Base-by-base conservation (phyloP, 2,329 filamentous ascomycete species). In the Fusarium sp. region DNA sequence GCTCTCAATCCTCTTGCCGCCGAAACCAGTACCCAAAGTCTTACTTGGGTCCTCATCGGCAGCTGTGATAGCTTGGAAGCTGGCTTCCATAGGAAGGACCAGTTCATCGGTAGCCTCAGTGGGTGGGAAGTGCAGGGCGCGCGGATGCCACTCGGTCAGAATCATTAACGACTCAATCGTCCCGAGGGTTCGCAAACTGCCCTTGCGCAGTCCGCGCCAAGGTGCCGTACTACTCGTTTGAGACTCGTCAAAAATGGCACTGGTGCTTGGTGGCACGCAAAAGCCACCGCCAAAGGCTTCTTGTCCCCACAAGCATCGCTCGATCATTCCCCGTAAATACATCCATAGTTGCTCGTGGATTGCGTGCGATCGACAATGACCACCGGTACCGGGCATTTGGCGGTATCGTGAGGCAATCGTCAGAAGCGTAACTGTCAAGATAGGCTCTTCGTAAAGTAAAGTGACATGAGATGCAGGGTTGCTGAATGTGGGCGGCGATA, bases 341-440 rank as follows among this genome's bases (percentile, higher is more conserved):
- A 91, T 93, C 96, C 96, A 99, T 10, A 98, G 88, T 81, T 97
- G 95, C 77, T 98, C 94, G 75, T 98, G 96, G 61, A 99, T 97
- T 53, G 94, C 92, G 77, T 96, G 94, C 0, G 95, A 94, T 56
- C 96, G 91, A 53, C 94, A 97, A 70, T 91, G 88, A 2, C 93
- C 92, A 6, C 94, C 95, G 1, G 95, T 91, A 3, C 94, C 94
- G 26, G 91, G 88, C 53, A 97, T 91, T 67, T 90, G 90, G 80
- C 93, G 92, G 80, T 98, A 97, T 56, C 96, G 90, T 10, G 95
- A 97, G 5, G 96, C 90, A 59, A 98, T 96, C 13, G 95, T 97
- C 66, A 99, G 87, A 36, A 99, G 90, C 0, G 95, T 97, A 39
- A 98, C 93, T 4, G 94, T 93, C 16, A 99, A 88, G 78, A 98